Base-by-base conservation (phyloP, 306 rosid species). In the Vicia sativa region DNA sequence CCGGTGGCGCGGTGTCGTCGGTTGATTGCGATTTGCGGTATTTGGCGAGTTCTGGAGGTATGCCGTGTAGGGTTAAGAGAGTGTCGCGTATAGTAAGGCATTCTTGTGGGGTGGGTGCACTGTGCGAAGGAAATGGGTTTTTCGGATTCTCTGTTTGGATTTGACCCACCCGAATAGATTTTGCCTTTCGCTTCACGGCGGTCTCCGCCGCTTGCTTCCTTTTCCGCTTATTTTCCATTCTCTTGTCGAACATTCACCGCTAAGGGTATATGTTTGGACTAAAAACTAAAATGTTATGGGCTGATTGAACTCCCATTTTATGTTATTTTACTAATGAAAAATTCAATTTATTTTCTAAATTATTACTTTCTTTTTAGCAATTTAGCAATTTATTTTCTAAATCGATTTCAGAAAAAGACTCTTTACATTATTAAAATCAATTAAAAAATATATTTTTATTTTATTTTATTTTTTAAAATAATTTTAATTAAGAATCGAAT, bases 11-110 rank as follows among this genome's bases (percentile, higher is more conserved):
- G 31, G 76, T 2, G 16, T 67, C 45, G 4, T 37, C 19, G 44
- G 72, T 10, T 37, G 41, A 13, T 44, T n/a, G 45, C 14, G 26
- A 68, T 28, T 81, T 72, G 43, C 96, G 86, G 79, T 89, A 86
- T 83, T 84, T 83, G 68, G 81, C 89, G 68, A 92, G 87, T 77
- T 92, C 91, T 60, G 75, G 60, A 1, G 96, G 95, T 29, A 92
- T 71, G n/a, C 86, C 95, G 68, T 92, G 92, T 2, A 81, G 71
- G 42, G 87, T 77, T 78, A 87, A 80, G 68, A 92, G 90, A 26
- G 83, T 85, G 74, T 77, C 77, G 6, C 95, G 86, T 9, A 92
- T 73, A 74, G 80, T 72, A 55, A 48, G 73, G 77, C 95, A 92
- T 80, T 77, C 74, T 7, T 57, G 65, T 29, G 74, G 77, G 0